These are phyloP conservation scores for Fistulinella cinereoalba DNA, from an alignment of 1,284 basidiomycete species.

Conservation along the genomic window DNA sequence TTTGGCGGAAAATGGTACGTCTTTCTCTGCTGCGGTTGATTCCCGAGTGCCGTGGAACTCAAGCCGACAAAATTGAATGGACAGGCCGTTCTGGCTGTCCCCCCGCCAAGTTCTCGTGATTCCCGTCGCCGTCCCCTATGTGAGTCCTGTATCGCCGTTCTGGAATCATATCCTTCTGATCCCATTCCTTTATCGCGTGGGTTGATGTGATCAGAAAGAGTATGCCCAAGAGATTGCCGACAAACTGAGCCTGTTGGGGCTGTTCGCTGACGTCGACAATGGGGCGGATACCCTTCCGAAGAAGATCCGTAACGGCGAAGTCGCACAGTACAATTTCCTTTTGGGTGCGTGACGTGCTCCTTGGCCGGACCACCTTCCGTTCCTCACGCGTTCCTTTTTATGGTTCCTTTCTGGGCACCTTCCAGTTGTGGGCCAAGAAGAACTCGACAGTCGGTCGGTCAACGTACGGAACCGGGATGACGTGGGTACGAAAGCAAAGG, in stretches of 20 bases:
- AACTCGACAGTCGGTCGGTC: constrained; percentile 81
- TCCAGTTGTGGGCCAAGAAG: constrained; percentile 91
- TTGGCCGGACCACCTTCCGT: neutral
- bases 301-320: constrained; percentile 93
- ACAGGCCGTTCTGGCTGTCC: constrained; percentile 95
- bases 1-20: constrained; percentile 94
- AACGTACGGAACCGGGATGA: constrained; percentile 96
- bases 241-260: constrained; percentile 65
- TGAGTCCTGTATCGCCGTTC: constrained; percentile 42
- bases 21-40: neutral
- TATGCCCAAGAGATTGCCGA: constrained; percentile 84
- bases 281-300: constrained; percentile 92
- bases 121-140: constrained; percentile 85
- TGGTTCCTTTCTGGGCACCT: neutral
- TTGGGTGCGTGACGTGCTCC: constrained; percentile 62
- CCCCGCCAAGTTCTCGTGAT: constrained; percentile 94
- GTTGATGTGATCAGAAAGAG: constrained; percentile 59
- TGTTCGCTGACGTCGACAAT: constrained; percentile 93
- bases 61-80: neutral
- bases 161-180: neutral
- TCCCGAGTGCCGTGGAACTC: neutral
- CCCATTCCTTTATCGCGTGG: neutral
- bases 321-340: constrained; percentile 96
- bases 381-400: neutral
- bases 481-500: constrained; percentile 75